Conservation (phyloP, 345 rosid species). For the Combretum micranthum region DNA sequence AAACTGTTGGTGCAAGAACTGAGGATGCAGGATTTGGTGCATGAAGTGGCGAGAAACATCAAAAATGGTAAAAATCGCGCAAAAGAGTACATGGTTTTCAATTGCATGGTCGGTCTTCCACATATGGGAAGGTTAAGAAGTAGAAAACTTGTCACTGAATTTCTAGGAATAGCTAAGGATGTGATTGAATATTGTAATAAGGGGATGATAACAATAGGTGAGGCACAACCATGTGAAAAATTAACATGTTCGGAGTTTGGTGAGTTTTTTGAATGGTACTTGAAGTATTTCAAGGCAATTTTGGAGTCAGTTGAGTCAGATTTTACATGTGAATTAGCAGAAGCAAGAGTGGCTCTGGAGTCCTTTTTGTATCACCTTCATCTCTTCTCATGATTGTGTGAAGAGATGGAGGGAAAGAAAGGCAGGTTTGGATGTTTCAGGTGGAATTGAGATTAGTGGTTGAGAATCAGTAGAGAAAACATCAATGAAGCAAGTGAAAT, state of each 20-base stretch:
- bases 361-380: constrained; percentile 27
- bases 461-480: constrained; percentile 17
- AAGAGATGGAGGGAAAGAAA: constrained; percentile 29
- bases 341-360: constrained; percentile 43
- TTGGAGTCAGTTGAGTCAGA: constrained; percentile 31
- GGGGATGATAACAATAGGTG: constrained; percentile 30
- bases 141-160: constrained; percentile 23
- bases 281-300: constrained; percentile 26
- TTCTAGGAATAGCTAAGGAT: constrained; percentile 23
- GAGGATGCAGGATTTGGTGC: constrained; percentile 21
- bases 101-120: constrained; percentile 43
- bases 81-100: constrained; percentile 35
- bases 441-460: constrained; percentile 10
- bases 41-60: constrained; percentile 17
- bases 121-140: constrained; percentile 33
- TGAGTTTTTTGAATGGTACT: constrained; percentile 20
- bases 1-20: constrained; percentile 27
- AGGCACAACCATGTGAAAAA: constrained; percentile 22
- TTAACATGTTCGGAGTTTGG: constrained; percentile 15
- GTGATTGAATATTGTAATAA: not conserved
- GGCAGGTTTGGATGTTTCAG: constrained; percentile 8
- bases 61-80: not conserved
- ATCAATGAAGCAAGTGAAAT: constrained; percentile 35
- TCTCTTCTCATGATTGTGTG: constrained; percentile 28
- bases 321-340: constrained; percentile 18